Conservation (phyloP, 768 basidiomycete species). For the Lactifluus hygrophoroides region DNA sequence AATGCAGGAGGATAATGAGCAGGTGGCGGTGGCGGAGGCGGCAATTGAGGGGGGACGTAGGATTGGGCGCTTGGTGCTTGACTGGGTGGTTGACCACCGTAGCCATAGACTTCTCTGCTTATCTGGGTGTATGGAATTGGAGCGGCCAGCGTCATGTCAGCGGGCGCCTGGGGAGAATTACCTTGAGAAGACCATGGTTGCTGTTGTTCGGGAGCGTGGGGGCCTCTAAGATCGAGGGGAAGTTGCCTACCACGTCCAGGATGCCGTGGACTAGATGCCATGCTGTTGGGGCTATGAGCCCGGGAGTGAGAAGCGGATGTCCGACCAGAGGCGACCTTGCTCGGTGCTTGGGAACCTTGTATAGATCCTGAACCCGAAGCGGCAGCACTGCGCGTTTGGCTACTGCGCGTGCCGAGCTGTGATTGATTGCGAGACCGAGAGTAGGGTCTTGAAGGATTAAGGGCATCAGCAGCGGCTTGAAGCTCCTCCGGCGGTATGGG, state of each 20-base stretch:
- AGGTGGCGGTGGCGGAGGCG: conserved; percentile 1
- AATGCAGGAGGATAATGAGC: conserved; percentile 12
- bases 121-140: conserved; percentile 18
- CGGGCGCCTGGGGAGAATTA: conserved; percentile 11
- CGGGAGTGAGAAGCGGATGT: conserved; percentile 37
- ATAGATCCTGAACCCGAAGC: conserved; percentile 28
- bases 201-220: conserved; percentile 3
- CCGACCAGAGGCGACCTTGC: conserved; percentile 29
- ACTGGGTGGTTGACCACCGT: conserved; percentile 7
- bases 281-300: conserved; percentile 38
- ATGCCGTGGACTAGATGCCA: conserved; percentile 42
- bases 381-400: conserved; percentile 21
- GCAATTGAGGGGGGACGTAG: not conserved
- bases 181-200: conserved; percentile 8
- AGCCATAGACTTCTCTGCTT: conserved; percentile 13
- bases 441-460: conserved; percentile 20
- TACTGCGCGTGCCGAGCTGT: conserved; percentile 18
- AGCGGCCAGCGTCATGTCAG: conserved; percentile 12
- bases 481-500: conserved; percentile 49
- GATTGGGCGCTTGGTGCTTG: conserved; percentile 4
- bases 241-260: conserved; percentile 13
- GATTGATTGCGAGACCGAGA: conserved; percentile 26
- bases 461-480: conserved; percentile 43
- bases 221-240: not conserved
- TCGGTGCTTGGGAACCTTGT: conserved; percentile 32